These are phyloP conservation scores for Puccinia hordei DNA, from an alignment of 1,284 basidiomycete species.

Conservation along the genomic window DNA sequence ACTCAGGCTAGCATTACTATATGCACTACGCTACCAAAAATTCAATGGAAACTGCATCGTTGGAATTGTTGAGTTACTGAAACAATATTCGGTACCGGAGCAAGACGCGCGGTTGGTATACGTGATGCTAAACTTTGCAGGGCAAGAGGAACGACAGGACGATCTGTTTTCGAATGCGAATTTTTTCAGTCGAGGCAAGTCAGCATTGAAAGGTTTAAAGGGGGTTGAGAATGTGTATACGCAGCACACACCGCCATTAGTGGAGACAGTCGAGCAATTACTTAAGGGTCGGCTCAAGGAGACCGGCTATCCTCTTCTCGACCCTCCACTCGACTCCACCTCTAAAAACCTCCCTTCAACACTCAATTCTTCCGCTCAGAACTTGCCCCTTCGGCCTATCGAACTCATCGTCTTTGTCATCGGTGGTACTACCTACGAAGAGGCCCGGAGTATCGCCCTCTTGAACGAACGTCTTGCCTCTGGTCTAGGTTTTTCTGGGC, in stretches of 20 bases:
- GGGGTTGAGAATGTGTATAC: constrained; percentile 99
- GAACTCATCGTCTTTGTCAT: constrained; percentile 94
- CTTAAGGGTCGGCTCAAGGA: constrained; percentile 84
- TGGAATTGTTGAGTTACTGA: constrained; percentile 76
- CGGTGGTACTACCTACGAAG: constrained; percentile 90
- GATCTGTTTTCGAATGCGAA: constrained; percentile 97
- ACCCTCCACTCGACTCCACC: constrained; percentile 56
- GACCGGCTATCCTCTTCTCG: constrained; percentile 84
- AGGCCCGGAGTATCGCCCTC: constrained; percentile 77
- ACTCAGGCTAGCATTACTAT: constrained; percentile 88
- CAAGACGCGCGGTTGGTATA: constrained; percentile 92
- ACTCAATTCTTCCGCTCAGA: not conserved
- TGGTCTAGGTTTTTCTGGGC: constrained; percentile 59
- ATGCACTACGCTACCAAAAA: constrained; percentile 93
- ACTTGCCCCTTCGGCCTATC: constrained; percentile 71
- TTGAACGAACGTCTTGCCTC: constrained; percentile 75
- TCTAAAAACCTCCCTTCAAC: not conserved
- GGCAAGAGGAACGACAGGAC: constrained; percentile 93
- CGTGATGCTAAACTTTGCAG: constrained; percentile 87
- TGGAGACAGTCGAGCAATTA: constrained; percentile 86
- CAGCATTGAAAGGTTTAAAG: constrained; percentile 93
- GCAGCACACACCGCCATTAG: constrained; percentile 90
- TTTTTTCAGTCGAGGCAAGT: constrained; percentile 88
- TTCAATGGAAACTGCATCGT: constrained; percentile 80
- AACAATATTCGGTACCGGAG: constrained; percentile 76